Evolutionary conservation across 2,329 filamentous ascomycete genomes (phyloP).

Genomic region (Orbilia ellipsospora): DNA sequence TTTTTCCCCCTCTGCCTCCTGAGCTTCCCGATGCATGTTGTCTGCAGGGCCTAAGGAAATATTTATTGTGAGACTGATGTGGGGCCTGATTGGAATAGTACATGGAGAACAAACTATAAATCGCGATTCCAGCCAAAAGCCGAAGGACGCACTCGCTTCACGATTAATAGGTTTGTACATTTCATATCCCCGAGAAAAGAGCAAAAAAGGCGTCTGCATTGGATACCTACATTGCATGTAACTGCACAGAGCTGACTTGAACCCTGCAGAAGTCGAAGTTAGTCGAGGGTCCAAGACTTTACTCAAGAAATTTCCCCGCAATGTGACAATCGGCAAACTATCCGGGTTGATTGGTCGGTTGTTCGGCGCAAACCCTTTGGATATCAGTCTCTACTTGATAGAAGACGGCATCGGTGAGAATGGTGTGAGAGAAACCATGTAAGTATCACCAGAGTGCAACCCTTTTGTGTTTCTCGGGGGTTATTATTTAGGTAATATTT

Average conservation of each 20-base stretch:
- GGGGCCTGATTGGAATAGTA: conserved; percentile 34
- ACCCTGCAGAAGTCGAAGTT: conserved; percentile 47
- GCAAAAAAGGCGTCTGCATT: background rate
- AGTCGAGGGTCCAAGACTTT: conserved; percentile 34
- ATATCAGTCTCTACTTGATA: conserved; percentile 44
- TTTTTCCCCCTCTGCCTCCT: background rate
- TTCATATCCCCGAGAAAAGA: background rate
- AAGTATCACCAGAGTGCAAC: conserved; percentile 45
- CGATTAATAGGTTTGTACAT: conserved; percentile 50
- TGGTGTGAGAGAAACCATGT: conserved; percentile 48
- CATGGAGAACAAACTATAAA: conserved; percentile 51
- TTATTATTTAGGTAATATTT: conserved; percentile 27
- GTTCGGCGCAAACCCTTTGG: conserved; percentile 50
- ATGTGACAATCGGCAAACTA: conserved; percentile 52
- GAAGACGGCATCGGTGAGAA: conserved; percentile 37
- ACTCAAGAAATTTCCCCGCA: conserved; percentile 54
- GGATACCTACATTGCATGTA: background rate
- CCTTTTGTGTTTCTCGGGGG: background rate
- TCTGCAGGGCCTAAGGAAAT: background rate
- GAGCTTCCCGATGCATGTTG: conserved; percentile 13
- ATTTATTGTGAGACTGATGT: conserved; percentile 27
- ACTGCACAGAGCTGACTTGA: conserved; percentile 20
- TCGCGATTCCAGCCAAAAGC: conserved; percentile 37
- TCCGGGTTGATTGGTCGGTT: conserved; percentile 49
- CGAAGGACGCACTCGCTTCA: conserved; percentile 47